Percentiles rank a stretch among this genome's conserved stretches.
phyloP scores from a whole-genome alignment of 176 grass and related monocot species.

The Thalia dealbata region DNA sequence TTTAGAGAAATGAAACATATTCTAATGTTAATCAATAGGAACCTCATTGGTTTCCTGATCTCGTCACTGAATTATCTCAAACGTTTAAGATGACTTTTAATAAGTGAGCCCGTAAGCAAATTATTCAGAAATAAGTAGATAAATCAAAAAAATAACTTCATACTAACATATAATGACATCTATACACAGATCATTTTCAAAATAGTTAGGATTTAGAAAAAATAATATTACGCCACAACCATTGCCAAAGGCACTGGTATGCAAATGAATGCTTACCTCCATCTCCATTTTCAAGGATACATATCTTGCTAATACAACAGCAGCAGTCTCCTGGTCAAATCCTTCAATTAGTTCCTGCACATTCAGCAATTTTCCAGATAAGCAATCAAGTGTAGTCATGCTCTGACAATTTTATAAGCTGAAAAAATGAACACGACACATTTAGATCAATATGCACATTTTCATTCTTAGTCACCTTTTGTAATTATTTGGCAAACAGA shows the following conservation, averaged over 20 bases:
- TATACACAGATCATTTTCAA: not conserved
- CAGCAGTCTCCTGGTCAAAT: slow-evolving; percentile 96
- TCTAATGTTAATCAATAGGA: not conserved
- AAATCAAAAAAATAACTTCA: not conserved
- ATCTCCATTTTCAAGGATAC: slow-evolving; percentile 99
- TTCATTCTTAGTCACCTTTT: not conserved
- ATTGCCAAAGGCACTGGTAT: not conserved
- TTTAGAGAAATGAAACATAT: too few species aligned
- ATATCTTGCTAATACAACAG: slow-evolving; percentile 90
- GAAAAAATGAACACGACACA: too few species aligned
- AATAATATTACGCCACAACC: not conserved
- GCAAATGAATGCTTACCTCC: slow-evolving; percentile 40
- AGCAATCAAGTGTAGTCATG: slow-evolving; percentile 5
- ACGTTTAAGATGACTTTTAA: not conserved
- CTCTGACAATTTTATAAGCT: not conserved
- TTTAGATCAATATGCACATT: not conserved
- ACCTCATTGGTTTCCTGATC: not conserved
- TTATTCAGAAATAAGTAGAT: not conserved
- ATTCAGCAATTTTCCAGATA: slow-evolving; percentile 5
- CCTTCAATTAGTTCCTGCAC: slow-evolving; percentile 85
- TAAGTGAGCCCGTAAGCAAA: not conserved
- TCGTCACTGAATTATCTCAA: not conserved
- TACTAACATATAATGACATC: not conserved
- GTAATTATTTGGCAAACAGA: not conserved
- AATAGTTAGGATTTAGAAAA: not conserved